These are phyloP conservation scores for Blastocrithidia nonstop DNA, from an alignment of 208 protist species.

Conservation along the genomic window DNA sequence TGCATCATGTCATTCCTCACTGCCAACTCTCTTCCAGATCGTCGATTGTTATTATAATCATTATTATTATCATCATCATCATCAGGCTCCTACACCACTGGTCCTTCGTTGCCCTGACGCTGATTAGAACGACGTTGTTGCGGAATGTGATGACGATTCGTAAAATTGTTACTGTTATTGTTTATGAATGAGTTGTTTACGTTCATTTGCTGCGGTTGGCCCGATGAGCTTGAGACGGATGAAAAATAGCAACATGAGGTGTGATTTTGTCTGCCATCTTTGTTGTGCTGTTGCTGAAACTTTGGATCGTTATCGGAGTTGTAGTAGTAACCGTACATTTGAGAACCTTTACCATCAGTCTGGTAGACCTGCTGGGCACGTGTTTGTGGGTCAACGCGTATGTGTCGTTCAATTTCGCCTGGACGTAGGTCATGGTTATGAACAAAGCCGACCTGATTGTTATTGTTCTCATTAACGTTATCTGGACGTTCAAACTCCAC, in stretches of 20 bases:
- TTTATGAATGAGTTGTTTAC: slow-evolving; percentile 3
- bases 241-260: slow-evolving; percentile 3
- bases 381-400: slow-evolving; percentile 8
- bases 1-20: neutral
- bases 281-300: slow-evolving; percentile 11
- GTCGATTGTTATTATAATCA: neutral
- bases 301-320: slow-evolving; percentile 20
- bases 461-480: neutral
- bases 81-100: slow-evolving; percentile 29
- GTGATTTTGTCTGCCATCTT: neutral
- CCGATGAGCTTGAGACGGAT: neutral
- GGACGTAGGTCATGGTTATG: too few relatives aligned
- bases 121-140: too few relatives aligned
- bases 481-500: neutral
- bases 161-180: slow-evolving; percentile 1
- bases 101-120: slow-evolving; percentile 2
- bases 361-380: slow-evolving; percentile 8
- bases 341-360: slow-evolving; percentile 5
- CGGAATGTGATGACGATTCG: neutral
- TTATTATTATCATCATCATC: slow-evolving; percentile 7
- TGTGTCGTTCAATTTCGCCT: slow-evolving; percentile 2
- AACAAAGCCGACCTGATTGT: too few relatives aligned
- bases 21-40: neutral
- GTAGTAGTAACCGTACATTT: slow-evolving; percentile 18
- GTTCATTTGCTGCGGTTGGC: neutral